Percentiles rank a stretch among this genome's conserved stretches.
phyloP scores from a whole-genome alignment of 2,329 filamentous ascomycete species.

The Sclerotinia trifoliorum region DNA sequence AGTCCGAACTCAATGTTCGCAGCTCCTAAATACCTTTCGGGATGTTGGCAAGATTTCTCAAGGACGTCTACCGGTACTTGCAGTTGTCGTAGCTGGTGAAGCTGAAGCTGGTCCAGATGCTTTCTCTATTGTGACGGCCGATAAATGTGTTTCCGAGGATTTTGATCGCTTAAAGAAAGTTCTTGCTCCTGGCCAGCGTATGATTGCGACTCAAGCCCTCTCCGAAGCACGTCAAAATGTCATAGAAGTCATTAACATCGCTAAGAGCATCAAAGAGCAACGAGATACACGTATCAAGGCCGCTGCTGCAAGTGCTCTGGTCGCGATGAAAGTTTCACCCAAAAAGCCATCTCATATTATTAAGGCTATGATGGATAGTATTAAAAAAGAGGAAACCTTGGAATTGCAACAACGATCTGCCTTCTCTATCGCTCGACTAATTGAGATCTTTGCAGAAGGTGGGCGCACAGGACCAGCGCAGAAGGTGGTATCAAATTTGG shows the following conservation, averaged over 20 bases:
- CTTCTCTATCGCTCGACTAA: constrained; percentile 76
- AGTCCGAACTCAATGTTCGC: constrained; percentile 86
- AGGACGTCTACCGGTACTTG: constrained; percentile 73
- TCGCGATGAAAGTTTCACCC: constrained; percentile 82
- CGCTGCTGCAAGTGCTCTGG: constrained; percentile 80
- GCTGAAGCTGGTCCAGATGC: constrained; percentile 86
- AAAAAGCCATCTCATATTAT: constrained; percentile 94
- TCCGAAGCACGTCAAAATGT: constrained; percentile 73
- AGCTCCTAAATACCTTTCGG: constrained; percentile 85
- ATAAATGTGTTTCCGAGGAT: constrained; percentile 81
- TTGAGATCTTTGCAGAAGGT: constrained; percentile 79
- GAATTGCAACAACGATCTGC: constrained; percentile 87
- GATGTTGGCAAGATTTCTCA: constrained; percentile 82
- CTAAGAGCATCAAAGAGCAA: constrained; percentile 72
- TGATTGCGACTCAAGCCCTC: constrained; percentile 78
- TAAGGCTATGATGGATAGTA: constrained; percentile 96
- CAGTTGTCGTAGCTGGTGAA: constrained; percentile 92
- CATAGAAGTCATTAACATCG: constrained; percentile 72
- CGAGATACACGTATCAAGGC: constrained; percentile 85
- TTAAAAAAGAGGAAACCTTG: constrained; percentile 90
- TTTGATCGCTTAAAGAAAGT: constrained; percentile 85
- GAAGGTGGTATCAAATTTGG: constrained; percentile 91
- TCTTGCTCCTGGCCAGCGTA: constrained; percentile 83
- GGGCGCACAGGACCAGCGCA: constrained; percentile 84
- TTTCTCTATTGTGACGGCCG: constrained; percentile 83